Conservation (phyloP, 2,329 filamentous ascomycete species). For the Colletotrichum orchidophilum region DNA sequence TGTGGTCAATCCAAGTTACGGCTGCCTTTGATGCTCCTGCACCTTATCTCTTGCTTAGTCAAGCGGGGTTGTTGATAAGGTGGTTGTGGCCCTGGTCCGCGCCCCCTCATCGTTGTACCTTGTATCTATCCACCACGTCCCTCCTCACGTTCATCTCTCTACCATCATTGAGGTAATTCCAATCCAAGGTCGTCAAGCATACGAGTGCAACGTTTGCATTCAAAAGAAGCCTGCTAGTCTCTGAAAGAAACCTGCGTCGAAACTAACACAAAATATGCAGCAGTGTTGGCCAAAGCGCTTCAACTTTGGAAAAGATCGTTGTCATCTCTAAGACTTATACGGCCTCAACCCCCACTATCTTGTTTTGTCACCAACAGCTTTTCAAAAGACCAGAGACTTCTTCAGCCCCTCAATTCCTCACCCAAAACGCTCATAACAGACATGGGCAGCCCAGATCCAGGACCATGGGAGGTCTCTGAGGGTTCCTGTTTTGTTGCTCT, state of each 20-base stretch:
- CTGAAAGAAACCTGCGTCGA: background rate
- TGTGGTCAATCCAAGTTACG: background rate
- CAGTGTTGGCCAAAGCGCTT: background rate
- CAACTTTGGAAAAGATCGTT: background rate
- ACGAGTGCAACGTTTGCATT: background rate
- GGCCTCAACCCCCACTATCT: constrained; percentile 1
- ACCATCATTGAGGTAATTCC: background rate
- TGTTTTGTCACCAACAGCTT: background rate
- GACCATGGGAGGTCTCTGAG: constrained; percentile 53
- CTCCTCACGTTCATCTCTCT: background rate
- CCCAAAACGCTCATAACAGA: background rate
- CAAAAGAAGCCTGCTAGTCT: background rate
- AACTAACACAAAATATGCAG: background rate
- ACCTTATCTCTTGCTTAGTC: constrained; percentile 27
- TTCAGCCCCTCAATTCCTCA: background rate
- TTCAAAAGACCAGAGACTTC: background rate
- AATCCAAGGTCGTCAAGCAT: background rate
- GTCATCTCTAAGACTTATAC: background rate
- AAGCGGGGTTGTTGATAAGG: constrained; percentile 3
- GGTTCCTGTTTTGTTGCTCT: constrained; percentile 73
- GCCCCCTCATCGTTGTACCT: background rate
- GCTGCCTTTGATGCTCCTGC: background rate
- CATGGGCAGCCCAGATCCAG: constrained; percentile 23
- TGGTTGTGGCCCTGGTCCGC: background rate
- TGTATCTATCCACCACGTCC: background rate